These are phyloP conservation scores for Gleditsia sinensis DNA, from an alignment of 306 rosid species.

Conservation along the genomic window DNA sequence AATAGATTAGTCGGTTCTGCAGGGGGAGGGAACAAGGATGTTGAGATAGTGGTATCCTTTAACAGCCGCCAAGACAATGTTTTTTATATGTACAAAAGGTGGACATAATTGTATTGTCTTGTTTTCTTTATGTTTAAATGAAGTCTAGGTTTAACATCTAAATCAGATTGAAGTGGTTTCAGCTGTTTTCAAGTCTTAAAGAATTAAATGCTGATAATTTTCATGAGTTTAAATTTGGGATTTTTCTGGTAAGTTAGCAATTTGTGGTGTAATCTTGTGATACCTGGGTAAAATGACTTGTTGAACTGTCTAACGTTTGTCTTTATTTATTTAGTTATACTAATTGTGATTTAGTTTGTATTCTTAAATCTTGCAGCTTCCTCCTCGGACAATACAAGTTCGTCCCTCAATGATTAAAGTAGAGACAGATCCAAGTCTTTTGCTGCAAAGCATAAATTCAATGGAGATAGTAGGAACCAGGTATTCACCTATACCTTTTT, in stretches of 20 bases:
- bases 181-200: background rate
- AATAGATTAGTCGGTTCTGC: background rate
- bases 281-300: background rate
- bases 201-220: background rate
- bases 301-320: background rate
- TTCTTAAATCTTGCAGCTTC: slow-evolving; percentile 56
- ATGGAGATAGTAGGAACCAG: slow-evolving; percentile 78
- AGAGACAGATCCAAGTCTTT: slow-evolving; percentile 34
- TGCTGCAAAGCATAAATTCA: slow-evolving; percentile 48
- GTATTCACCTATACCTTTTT: slow-evolving; percentile 35
- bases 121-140: background rate
- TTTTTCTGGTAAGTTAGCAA: background rate
- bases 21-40: background rate
- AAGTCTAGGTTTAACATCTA: background rate
- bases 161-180: background rate
- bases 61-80: background rate
- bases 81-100: background rate
- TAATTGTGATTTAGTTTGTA: background rate
- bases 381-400: slow-evolving; percentile 61
- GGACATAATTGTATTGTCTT: background rate
- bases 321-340: background rate
- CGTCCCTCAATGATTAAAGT: slow-evolving; percentile 82
- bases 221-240: background rate
- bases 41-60: background rate
- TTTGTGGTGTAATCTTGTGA: background rate